These are phyloP conservation scores for Cudoniella acicularis DNA, from an alignment of 495 filamentous ascomycete genomes.

Conservation along the genomic window DNA sequence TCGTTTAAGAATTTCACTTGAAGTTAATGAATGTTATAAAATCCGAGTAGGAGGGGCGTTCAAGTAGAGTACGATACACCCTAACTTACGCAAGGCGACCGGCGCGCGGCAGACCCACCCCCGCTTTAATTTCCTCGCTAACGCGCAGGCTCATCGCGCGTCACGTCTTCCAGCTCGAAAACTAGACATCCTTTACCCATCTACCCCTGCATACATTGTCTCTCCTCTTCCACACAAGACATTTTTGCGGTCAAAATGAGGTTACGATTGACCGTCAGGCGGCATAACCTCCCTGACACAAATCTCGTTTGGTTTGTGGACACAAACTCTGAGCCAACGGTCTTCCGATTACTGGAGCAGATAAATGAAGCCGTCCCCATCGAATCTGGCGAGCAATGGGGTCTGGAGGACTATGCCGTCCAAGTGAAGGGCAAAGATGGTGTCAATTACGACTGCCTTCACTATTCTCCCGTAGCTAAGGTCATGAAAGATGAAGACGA, in stretches of 20 bases:
- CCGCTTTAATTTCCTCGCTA: neutral
- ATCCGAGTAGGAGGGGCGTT: too few species aligned
- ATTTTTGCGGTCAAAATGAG: slow-evolving; percentile 52
- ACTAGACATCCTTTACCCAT: neutral
- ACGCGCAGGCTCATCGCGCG: neutral
- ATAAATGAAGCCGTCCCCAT: slow-evolving; percentile 82
- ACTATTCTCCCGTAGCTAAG: slow-evolving; percentile 70
- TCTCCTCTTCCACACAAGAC: neutral
- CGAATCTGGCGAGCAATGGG: slow-evolving; percentile 75
- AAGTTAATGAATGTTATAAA: too few species aligned
- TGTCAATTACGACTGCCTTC: slow-evolving; percentile 79
- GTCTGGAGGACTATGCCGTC: slow-evolving; percentile 89
- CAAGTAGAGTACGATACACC: too few species aligned
- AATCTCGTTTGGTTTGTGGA: slow-evolving; percentile 69
- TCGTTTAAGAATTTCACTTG: too few species aligned
- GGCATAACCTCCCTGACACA: slow-evolving; percentile 73
- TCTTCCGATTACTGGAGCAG: slow-evolving; percentile 78
- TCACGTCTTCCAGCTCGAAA: neutral
- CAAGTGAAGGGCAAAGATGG: slow-evolving; percentile 56
- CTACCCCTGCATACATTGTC: neutral
- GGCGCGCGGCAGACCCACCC: too few species aligned
- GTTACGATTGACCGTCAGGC: slow-evolving; percentile 75
- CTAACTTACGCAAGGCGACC: too few species aligned
- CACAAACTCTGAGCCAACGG: slow-evolving; percentile 56
- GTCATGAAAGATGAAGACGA: slow-evolving; percentile 81